phyloP scores from a whole-genome alignment of 352 stramenopile genomes.

The Paralagenidium karlingii region DNA sequence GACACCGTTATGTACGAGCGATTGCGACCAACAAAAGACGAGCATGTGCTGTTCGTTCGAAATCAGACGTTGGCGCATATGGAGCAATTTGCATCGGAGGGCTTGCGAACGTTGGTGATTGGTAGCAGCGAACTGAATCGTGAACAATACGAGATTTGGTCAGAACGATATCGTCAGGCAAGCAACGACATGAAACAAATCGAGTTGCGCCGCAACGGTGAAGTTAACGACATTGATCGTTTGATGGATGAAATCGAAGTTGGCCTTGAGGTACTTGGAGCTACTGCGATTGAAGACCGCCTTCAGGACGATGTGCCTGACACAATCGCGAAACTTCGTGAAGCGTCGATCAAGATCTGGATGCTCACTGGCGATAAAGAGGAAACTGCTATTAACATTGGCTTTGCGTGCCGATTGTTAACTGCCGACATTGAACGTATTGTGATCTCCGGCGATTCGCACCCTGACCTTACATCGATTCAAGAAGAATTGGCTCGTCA shows the following conservation, averaged over 20 bases:
- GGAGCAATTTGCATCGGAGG: constrained; percentile 80
- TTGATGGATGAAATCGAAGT: constrained; percentile 83
- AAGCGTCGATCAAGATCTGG: constrained; percentile 91
- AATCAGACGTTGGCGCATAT: constrained; percentile 74
- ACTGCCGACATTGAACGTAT: constrained; percentile 88
- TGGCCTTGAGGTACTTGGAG: constrained; percentile 77
- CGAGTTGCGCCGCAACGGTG: constrained; percentile 50
- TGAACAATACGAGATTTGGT: constrained; percentile 49
- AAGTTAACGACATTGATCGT: constrained; percentile 67
- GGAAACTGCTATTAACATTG: constrained; percentile 95
- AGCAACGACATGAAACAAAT: constrained; percentile 84
- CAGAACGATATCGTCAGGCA: constrained; percentile 46
- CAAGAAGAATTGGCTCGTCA: constrained; percentile 46
- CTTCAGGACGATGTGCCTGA: constrained; percentile 87
- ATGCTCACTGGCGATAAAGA: constrained; percentile 93
- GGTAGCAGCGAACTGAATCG: constrained; percentile 42
- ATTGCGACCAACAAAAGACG: constrained; percentile 30
- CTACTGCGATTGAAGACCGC: constrained; percentile 91
- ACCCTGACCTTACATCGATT: constrained; percentile 51
- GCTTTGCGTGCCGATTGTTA: constrained; percentile 84
- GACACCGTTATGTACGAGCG: constrained; percentile 87
- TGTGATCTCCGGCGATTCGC: constrained; percentile 68
- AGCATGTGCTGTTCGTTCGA: constrained; percentile 28
- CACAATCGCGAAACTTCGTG: constrained; percentile 85
- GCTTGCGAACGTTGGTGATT: constrained; percentile 85